Base-by-base conservation (phyloP, 1,139 yeast species). In the Nakaseomyces sp. region DNA sequence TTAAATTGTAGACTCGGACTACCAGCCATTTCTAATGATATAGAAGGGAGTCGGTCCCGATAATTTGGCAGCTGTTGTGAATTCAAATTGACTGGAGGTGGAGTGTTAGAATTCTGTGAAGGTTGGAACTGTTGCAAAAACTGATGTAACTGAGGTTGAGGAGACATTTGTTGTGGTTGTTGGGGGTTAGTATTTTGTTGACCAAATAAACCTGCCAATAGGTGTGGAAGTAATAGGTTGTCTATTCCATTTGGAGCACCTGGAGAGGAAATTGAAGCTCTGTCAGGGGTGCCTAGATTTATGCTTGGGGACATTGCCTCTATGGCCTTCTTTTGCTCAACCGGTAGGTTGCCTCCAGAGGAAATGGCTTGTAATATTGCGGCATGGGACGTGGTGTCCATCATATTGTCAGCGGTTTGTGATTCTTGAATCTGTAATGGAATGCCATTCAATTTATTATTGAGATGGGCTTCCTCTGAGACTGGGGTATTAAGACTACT, bases 1-100 rank as follows among this genome's bases (percentile, higher is more conserved):
- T 35, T 35, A 28, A 13, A 50, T 36, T 53, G 57, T 16, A 53
- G 40, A 20, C 56, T 46, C 3, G 61, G 60, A 22, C 58, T 55
- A 19, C 49, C 51, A 7, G 51, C 56, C 41, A 48, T 43, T 40
- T 51, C 58, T 38, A 49, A 51, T n/a, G 54, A 53, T 18, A 35
- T 35, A 8, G 38, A 35, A 5, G 38, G 38, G 20, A 35, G 28
- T 10, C 38, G 6, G 4, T 35, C 38, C 18, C 38, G 17, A 22
- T 35, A 35, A 22, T 35, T 35, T 3, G 38, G 17, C 4, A 5
- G 18, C 28, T 35, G 38, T 22, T 35, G 38, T 20, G 28, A 15
- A 18, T 22, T 22, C 12, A 8, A 4, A 13, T 8, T 32, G 8
- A 12, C 24, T n/a, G 37, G 25, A 5, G 29, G 13, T 26, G 13